Evolutionary conservation across 2,329 filamentous ascomycete genomes (phyloP), one percentile per base, ranked within the genome.

Genomic region (Fusarium secorum): DNA sequence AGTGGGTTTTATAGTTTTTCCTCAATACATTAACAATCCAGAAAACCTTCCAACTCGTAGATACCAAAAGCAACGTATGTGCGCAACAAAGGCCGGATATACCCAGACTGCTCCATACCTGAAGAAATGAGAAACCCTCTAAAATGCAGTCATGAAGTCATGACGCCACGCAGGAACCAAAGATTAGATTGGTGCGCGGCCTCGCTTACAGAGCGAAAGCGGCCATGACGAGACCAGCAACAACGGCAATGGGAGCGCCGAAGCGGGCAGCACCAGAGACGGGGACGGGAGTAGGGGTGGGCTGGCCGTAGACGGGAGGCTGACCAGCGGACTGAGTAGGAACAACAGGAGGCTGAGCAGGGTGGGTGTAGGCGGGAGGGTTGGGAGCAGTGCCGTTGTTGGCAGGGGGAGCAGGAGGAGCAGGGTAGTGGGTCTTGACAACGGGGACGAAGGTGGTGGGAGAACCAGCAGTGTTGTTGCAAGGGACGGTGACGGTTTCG

Each of bases 171-270:
- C 68, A 74, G 56, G 73, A 76, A 73, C 64, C 68, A 64, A 71
- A 71, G 44, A 75, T 60, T 55, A 71, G 59, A 60, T 51, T 60
- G 48, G 56, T 51, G 42, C 46, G 62, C 57, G 59, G 54, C 64
- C 54, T 60, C 60, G 57, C 76, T 84, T 82, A 86, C 78, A 85
- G 77, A 74, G 81, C 83, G 54, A 85, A 68, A 68, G 80, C 68
- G 66, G 83, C 83, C 66, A 82, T 77, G 66, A 80, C 79, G 30
- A 84, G 73, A 72, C 80, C 82, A 70, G 77, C 82, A 61, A 83
- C 52, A 28, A 82, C 69, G 64, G 80, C 81, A 54, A 84, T 53
- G 39, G 81, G 79, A 71, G 79, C 80, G n/a, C 77, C 80, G 38
- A 80, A 66, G 63, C 77, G 79, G 61, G 73, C 73, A 64, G 74